Evolutionary conservation across 108 stramenopile genomes (phyloP).

Genomic region (Aurantiochytrium sp.): DNA sequence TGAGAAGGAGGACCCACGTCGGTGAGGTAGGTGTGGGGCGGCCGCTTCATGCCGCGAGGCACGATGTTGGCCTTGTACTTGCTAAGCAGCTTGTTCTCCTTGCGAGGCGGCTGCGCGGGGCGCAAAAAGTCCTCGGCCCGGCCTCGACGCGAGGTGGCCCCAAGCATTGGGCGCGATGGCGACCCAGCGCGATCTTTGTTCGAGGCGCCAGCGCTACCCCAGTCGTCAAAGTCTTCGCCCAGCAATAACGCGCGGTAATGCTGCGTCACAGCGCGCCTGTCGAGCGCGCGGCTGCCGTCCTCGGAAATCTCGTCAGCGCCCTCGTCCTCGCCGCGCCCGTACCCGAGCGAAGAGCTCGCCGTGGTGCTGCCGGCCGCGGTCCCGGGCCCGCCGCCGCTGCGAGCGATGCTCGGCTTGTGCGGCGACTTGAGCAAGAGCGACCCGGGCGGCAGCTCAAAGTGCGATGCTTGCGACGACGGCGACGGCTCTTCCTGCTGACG

Average conservation of each 20-base stretch:
- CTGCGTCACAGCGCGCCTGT: not conserved
- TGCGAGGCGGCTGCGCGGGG: not conserved
- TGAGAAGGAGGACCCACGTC: not conserved
- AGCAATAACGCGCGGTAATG: not conserved
- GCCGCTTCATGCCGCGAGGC: slow-evolving; percentile 9
- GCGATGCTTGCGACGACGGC: too few species aligned
- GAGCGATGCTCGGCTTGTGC: not conserved
- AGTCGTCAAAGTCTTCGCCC: not conserved
- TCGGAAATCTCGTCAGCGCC: not conserved
- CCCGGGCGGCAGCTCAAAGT: not conserved
- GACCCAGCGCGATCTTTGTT: not conserved
- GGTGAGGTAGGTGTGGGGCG: not conserved
- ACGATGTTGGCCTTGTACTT: slow-evolving; percentile 32
- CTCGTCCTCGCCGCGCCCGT: not conserved
- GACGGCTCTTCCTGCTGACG: too few species aligned
- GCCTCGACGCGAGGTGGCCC: not conserved
- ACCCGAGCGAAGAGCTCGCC: not conserved
- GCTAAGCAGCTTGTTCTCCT: not conserved
- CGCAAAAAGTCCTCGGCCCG: not conserved
- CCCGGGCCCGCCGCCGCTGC: not conserved
- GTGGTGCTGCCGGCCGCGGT: not conserved
- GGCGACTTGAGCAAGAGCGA: slow-evolving; percentile 15
- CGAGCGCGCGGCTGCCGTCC: not conserved
- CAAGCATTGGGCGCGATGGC: not conserved
- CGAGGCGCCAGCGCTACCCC: not conserved